Percentiles rank a stretch among this genome's conserved stretches.
Conservation (phyloP, 768 basidiomycete genomes). For the Mycena olivaceomarginata region DNA sequence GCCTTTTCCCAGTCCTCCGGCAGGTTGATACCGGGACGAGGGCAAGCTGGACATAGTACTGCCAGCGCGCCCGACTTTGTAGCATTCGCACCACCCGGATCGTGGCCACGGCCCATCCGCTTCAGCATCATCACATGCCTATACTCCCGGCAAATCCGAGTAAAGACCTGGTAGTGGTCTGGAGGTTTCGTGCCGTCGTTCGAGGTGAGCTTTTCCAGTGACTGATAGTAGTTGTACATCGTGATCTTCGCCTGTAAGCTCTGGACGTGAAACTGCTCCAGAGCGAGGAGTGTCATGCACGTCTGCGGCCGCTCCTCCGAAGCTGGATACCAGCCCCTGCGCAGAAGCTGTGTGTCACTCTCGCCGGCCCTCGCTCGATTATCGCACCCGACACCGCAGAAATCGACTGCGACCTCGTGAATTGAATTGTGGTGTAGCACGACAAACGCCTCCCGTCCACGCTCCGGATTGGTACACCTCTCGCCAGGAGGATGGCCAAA, state of each 20-base stretch:
- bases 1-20: too few relatives aligned
- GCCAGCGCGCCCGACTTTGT: constrained; percentile 49
- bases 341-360: not conserved
- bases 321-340: too few relatives aligned
- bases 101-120: too few relatives aligned
- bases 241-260: constrained; percentile 17
- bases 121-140: too few relatives aligned
- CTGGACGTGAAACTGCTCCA: constrained; percentile 17
- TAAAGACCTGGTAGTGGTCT: too few relatives aligned
- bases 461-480: constrained; percentile 11
- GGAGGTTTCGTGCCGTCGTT: not conserved
- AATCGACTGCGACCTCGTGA: not conserved
- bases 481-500: not conserved
- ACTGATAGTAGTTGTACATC: not conserved
- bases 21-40: not conserved
- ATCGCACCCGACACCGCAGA: constrained; percentile 5
- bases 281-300: not conserved
- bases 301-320: too few relatives aligned
- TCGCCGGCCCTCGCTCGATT: not conserved
- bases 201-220: constrained; percentile 11
- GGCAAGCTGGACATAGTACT: not conserved
- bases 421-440: not conserved
- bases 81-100: not conserved
- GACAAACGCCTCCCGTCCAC: not conserved
- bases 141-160: too few relatives aligned